These are phyloP conservation scores for Neospermospora avenae DNA, from an alignment of 2,329 filamentous ascomycete species.

Conservation along the genomic window DNA sequence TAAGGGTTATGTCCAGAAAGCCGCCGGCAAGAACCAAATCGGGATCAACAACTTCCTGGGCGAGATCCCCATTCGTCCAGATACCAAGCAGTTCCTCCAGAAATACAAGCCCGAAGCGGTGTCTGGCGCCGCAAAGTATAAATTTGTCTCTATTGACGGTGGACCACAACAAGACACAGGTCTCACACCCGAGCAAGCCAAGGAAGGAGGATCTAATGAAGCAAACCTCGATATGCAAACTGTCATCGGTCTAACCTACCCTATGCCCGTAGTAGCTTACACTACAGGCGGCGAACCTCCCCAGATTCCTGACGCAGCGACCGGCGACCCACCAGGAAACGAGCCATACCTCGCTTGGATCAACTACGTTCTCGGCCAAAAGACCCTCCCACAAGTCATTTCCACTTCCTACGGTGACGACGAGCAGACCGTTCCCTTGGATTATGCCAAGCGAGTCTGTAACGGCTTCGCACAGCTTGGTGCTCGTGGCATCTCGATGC, in stretches of 20 bases:
- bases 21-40: slow-evolving; percentile 20
- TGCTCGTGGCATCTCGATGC: slow-evolving; percentile 48
- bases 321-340: slow-evolving; percentile 38
- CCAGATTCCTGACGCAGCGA: slow-evolving; percentile 43
- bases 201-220: slow-evolving; percentile 36
- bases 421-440: slow-evolving; percentile 50
- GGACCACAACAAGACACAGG: slow-evolving; percentile 11
- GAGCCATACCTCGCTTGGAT: slow-evolving; percentile 57
- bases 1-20: slow-evolving; percentile 20
- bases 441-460: slow-evolving; percentile 53
- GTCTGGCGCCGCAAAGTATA: slow-evolving; percentile 13
- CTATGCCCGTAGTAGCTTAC: slow-evolving; percentile 51
- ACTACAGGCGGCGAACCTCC: slow-evolving; percentile 54
- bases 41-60: slow-evolving; percentile 28
- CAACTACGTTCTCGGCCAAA: slow-evolving; percentile 46
- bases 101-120: slow-evolving; percentile 21
- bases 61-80: slow-evolving; percentile 24
- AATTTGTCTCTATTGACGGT: slow-evolving; percentile 15
- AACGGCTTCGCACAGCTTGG: slow-evolving; percentile 50
- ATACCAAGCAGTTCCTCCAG: slow-evolving; percentile 20
- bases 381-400: slow-evolving; percentile 51
- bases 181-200: slow-evolving; percentile 11
- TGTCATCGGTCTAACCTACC: slow-evolving; percentile 51
- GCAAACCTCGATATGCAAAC: slow-evolving; percentile 56
- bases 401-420: slow-evolving; percentile 57